Base-by-base conservation (phyloP, 1,139 yeast genomes). In the Kodamaea suecica region DNA sequence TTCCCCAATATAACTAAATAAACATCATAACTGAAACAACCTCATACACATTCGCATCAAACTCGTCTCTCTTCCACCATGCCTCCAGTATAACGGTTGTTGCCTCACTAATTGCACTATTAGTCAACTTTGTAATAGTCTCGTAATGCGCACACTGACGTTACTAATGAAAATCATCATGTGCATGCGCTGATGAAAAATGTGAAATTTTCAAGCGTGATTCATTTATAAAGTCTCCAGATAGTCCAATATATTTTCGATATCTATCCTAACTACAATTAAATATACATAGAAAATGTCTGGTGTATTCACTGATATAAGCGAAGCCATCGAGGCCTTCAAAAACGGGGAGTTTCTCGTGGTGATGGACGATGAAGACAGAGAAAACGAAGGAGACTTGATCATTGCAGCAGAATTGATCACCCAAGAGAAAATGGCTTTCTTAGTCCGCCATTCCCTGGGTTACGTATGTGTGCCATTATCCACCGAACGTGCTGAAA, bases 321-420 rank as follows among this genome's bases (percentile, higher is more conserved):
- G 81, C 34, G 83, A 83, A 39, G 96, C 95, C 23, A 61, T 88
- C 19, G 80, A 80, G 50, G 94, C 88, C 3, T 85, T 81, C 67
- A 78, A 78, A 53, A 75, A 81, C 40, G 97, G 97, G 36, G 92
- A 88, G 60, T 90, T 92, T 52, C 70, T 94, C 35, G 77, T 94
- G 36, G 98, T 94, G 19, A 84, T 94, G 84, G 98, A 94, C 59
- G 96, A 92, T 55, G 97, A 87, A 58, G 76, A 76, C 53, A 81
- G 98, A 51, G 99, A 94, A 61, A 94, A 94, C 58, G 99, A 94
- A 67, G 98, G 98, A 33, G 99, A 94, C 58, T 72, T 94, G 55
- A 88, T 94, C 50, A 81, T 86, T 38, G 95, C 98, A 15, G 98
- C 97, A 20, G 81, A 84, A 48, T 70, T 70, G 38, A 70, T 80